Evolutionary conservation across 805 yeast species (phyloP).

Genomic region (Starmerella gropengiesseri): DNA sequence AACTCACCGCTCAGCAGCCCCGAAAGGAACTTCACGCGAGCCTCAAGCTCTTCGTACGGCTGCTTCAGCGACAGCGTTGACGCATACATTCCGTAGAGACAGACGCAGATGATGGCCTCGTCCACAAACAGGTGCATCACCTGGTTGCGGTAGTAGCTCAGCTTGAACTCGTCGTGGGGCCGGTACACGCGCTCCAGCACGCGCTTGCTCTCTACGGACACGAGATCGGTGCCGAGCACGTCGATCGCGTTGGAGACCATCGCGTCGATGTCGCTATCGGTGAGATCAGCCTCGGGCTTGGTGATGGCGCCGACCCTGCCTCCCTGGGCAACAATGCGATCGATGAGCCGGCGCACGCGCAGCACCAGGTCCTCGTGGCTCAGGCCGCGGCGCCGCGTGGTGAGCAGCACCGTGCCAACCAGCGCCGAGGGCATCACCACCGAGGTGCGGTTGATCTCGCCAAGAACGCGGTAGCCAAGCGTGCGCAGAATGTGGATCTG

Average conservation of each 20-base stretch:
- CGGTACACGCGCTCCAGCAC: conserved; percentile 32
- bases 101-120: conserved; percentile 39
- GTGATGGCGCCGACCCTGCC: conserved; percentile 33
- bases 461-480: conserved; percentile 44
- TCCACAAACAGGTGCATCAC: conserved; percentile 44
- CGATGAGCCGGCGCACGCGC: conserved; percentile 31
- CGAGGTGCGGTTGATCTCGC: conserved; percentile 41
- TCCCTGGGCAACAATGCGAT: conserved; percentile 29
- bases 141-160: conserved; percentile 48
- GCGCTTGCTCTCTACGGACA: conserved; percentile 27
- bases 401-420: conserved; percentile 38
- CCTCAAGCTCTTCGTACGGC: conserved; percentile 25
- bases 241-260: conserved; percentile 32
- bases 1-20: conserved; percentile 32
- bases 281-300: conserved; percentile 21
- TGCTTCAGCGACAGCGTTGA: conserved; percentile 21
- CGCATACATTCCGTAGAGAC: conserved; percentile 28
- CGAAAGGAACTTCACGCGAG: conserved; percentile 31
- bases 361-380: conserved; percentile 29
- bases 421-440: conserved; percentile 45
- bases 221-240: conserved; percentile 33
- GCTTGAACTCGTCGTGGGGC: conserved; percentile 43
- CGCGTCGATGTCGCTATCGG: conserved; percentile 24
- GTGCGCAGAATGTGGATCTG: conserved; percentile 33
- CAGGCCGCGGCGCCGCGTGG: conserved; percentile 34